These are phyloP conservation scores for Hyaloperonospora arabidopsidis DNA, from an alignment of 352 stramenopile genomes.

Conservation along the genomic window DNA sequence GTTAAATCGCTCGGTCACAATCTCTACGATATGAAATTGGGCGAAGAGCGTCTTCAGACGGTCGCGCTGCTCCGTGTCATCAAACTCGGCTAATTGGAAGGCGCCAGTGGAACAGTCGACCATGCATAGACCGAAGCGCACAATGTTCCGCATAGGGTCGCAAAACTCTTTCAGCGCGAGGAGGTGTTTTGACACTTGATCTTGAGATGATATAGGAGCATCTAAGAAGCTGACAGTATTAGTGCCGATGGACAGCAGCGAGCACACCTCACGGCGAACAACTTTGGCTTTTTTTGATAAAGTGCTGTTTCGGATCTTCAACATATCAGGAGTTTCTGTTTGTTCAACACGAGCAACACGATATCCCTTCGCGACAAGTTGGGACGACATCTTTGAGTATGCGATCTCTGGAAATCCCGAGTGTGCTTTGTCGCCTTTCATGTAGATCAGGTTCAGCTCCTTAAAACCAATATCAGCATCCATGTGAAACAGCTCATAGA, in stretches of 20 bases:
- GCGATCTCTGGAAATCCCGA: conserved; percentile 97
- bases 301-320: conserved; percentile 90
- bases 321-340: conserved; percentile 96
- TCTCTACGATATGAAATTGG: conserved; percentile 79
- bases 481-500: conserved; percentile 96
- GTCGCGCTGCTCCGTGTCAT: conserved; percentile 92
- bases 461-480: conserved; percentile 97
- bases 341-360: conserved; percentile 98
- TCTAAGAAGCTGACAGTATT: conserved; percentile 94
- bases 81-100: conserved; percentile 95
- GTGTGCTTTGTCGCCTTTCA: conserved; percentile 97
- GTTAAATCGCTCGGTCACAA: conserved; percentile 67
- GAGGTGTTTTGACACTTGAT: conserved; percentile 47
- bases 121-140: conserved; percentile 91
- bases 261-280: conserved; percentile 93
- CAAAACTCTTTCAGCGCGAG: conserved; percentile 66
- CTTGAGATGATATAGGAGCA: conserved; percentile 46
- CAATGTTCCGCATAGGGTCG: conserved; percentile 39
- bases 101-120: conserved; percentile 90
- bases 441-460: conserved; percentile 95
- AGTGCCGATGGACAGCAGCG: conserved; percentile 91
- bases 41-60: conserved; percentile 93
- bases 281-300: conserved; percentile 76
- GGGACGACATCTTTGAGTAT: conserved; percentile 94
- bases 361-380: conserved; percentile 93